Evolutionary conservation across 441 rosid species (phyloP).

Genomic region (Adansonia grandidieri): DNA sequence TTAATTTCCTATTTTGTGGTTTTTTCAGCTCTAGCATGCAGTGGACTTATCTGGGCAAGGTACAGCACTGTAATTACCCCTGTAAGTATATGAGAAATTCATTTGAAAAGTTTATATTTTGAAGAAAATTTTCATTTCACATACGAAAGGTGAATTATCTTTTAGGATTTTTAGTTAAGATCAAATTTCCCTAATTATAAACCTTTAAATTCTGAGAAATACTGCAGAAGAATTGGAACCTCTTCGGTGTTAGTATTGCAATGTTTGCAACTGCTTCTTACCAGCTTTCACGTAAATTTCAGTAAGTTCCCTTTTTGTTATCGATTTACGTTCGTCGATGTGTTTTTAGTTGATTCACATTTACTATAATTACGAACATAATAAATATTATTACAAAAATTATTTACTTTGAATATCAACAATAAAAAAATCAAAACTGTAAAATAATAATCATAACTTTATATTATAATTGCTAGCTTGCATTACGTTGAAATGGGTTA

Average conservation of each 20-base stretch:
- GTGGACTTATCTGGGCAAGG: constrained; percentile 49
- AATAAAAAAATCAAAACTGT: too few relatives aligned
- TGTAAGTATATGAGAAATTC: constrained; percentile 30
- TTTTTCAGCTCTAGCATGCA: constrained; percentile 45
- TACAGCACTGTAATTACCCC: constrained; percentile 50
- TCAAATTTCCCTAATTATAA: constrained; percentile 6
- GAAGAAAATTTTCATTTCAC: not conserved
- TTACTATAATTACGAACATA: too few relatives aligned
- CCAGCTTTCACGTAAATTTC: constrained; percentile 47
- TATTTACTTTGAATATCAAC: too few relatives aligned
- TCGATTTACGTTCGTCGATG: too few relatives aligned
- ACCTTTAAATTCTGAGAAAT: not conserved
- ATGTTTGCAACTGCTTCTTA: constrained; percentile 49
- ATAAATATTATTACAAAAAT: too few relatives aligned
- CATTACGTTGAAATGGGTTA: too few relatives aligned
- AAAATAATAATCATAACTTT: too few relatives aligned
- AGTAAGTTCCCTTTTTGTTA: constrained; percentile 29
- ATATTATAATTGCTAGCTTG: too few relatives aligned
- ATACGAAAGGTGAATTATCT: not conserved
- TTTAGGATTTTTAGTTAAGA: not conserved
- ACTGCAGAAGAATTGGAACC: constrained; percentile 51
- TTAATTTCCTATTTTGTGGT: not conserved
- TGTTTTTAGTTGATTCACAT: too few relatives aligned
- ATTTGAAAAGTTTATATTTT: not conserved
- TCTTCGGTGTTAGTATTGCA: constrained; percentile 44